Evolutionary conservation across 129 eudicot genomes (phyloP), one percentile per base, ranked within the genome.

Genomic region (Chrysanthemum seticuspe): DNA sequence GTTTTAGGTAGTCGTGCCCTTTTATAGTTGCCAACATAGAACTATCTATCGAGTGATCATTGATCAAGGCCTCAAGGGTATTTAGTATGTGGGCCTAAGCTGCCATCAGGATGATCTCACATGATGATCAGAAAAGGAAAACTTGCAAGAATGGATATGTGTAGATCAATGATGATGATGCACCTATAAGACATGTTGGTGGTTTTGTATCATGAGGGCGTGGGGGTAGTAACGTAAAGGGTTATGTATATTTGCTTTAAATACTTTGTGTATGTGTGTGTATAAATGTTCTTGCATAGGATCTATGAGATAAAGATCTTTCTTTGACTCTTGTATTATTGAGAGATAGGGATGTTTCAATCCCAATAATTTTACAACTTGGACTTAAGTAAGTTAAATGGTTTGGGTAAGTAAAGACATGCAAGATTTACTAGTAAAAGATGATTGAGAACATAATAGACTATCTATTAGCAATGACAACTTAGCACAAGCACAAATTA

Each of bases 1-100:
- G 63, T 56, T 18, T 36, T 71, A 13, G 54, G 36, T 71, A 56
- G 63, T 71, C 65, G 36, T 71, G 75, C 75, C 57, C 58, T 25
- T 71, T 10, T 56, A 71, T 56, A 71, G 66, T 36, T 56, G 75
- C 34, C 34, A n/a, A 18, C 49, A 45, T 12, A 10, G 7, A 29
- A 29, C 34, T 29, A 3, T 27, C 4, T 29, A 29, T 29, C 34
- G 47, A 40, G 47, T 40, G 47, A 40, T 40, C 34, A 29, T 19
- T 19, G 21, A 19, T 19, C 21, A 19, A 19, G 21, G 21, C 21
- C 21, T 29, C 47, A 40, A 40, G 9, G 10, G 47, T 40, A 13
- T 71, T 4, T 14, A 10, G 25, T 40, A 15, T 65, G 70, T 44
- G 70, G 70, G 55, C 19, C 12, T 48, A 31, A 2, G 67, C 0